Evolutionary conservation across 2,329 filamentous ascomycete genomes (phyloP).

Genomic region (Claviceps sp.): DNA sequence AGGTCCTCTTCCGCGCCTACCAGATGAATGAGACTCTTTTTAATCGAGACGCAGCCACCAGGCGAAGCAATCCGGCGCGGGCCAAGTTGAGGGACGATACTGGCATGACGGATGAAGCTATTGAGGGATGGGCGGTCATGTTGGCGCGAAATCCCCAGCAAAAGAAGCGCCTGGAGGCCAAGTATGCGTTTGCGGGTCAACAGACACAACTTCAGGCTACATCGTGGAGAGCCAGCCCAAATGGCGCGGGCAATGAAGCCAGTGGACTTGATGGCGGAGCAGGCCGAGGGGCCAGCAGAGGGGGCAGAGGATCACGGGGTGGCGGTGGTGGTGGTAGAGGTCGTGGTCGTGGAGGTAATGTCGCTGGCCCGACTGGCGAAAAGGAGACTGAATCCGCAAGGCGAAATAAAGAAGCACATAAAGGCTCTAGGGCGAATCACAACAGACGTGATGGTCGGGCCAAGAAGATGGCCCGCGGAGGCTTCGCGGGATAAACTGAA

Average conservation of each 20-base stretch:
- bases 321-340: background rate
- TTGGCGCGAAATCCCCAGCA: slow-evolving; percentile 57
- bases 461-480: slow-evolving; percentile 48
- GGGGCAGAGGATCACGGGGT: slow-evolving; percentile 24
- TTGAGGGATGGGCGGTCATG: slow-evolving; percentile 93
- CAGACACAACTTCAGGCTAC: slow-evolving; percentile 55
- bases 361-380: slow-evolving; percentile 53
- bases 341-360: slow-evolving; percentile 41
- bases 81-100: slow-evolving; percentile 57
- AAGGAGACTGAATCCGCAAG: slow-evolving; percentile 59
- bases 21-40: slow-evolving; percentile 53
- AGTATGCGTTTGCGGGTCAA: slow-evolving; percentile 51
- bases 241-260: slow-evolving; percentile 43
- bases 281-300: slow-evolving; percentile 18
- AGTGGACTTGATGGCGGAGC: slow-evolving; percentile 35
- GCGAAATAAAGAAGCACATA: slow-evolving; percentile 68
- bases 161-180: slow-evolving; percentile 55
- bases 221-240: slow-evolving; percentile 45
- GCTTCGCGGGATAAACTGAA: slow-evolving; percentile 20
- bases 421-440: slow-evolving; percentile 73
- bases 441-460: slow-evolving; percentile 62
- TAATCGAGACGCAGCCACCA: slow-evolving; percentile 54
- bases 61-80: slow-evolving; percentile 48
- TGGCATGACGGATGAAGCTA: slow-evolving; percentile 81
- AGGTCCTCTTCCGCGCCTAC: slow-evolving; percentile 60